These are phyloP conservation scores for Parathielavia appendiculata DNA, from an alignment of 495 filamentous ascomycete genomes.

Conservation along the genomic window DNA sequence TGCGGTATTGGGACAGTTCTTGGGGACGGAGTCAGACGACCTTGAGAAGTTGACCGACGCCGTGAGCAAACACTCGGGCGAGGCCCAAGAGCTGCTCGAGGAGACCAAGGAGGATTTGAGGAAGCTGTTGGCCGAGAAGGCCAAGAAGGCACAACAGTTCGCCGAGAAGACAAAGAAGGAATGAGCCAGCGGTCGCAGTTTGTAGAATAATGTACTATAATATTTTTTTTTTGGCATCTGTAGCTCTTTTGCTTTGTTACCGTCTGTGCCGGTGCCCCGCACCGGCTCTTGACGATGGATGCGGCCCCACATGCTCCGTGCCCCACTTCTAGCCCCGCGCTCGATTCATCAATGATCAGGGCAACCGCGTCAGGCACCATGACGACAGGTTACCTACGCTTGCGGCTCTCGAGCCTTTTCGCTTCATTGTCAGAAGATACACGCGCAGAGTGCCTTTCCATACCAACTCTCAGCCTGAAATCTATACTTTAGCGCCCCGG, in stretches of 20 bases:
- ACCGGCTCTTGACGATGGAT: not conserved
- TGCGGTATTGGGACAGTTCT: conserved; percentile 19
- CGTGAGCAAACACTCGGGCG: conserved; percentile 53
- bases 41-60: conserved; percentile 50
- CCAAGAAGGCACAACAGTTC: conserved; percentile 40
- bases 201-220: not conserved
- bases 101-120: conserved; percentile 53
- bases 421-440: too few species aligned
- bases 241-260: too few species aligned
- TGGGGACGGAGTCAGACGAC: conserved; percentile 34
- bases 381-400: not conserved
- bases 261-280: too few species aligned
- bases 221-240: too few species aligned
- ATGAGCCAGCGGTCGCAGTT: conserved; percentile 13
- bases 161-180: conserved; percentile 32
- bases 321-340: not conserved
- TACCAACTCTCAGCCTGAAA: too few species aligned
- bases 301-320: not conserved
- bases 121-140: conserved; percentile 40
- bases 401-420: too few species aligned
- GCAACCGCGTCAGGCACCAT: not conserved
- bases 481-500: too few species aligned
- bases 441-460: too few species aligned
- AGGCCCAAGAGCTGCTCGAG: conserved; percentile 56
- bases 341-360: too few species aligned